A percentile compares a stretch with the other conserved stretches of the same genome.
These are phyloP conservation scores for Sarcomyxa edulis DNA, from an alignment of 768 basidiomycete genomes.

Conservation along the genomic window DNA sequence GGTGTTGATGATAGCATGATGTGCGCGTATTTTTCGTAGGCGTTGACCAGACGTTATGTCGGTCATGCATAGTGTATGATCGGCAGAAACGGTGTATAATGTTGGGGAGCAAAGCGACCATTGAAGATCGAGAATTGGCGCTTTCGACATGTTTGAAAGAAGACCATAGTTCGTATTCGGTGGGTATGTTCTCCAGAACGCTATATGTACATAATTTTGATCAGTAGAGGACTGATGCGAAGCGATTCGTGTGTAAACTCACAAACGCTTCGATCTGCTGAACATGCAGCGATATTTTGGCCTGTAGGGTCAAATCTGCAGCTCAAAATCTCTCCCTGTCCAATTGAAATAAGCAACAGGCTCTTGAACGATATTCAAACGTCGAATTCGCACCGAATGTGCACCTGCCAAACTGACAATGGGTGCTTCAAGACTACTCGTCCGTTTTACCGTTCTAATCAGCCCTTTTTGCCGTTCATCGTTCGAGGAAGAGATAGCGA, in stretches of 20 bases:
- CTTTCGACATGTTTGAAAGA: conserved; percentile 78
- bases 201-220: conserved; percentile 36
- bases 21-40: conserved; percentile 76
- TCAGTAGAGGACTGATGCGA: no score
- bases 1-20: conserved; percentile 86
- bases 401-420: conserved; percentile 89
- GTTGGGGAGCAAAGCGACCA: conserved; percentile 75
- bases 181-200: conserved; percentile 87
- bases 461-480: conserved; percentile 76
- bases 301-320: conserved; percentile 94
- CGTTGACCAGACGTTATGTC: conserved; percentile 85
- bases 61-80: conserved; percentile 72
- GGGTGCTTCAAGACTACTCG: conserved; percentile 90
- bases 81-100: conserved; percentile 85
- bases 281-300: conserved; percentile 89
- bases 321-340: conserved; percentile 78
- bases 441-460: conserved; percentile 81
- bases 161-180: conserved; percentile 93
- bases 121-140: conserved; percentile 87
- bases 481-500: conserved; percentile 70
- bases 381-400: conserved; percentile 64
- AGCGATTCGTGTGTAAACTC: conserved; percentile 25
- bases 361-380: no score
- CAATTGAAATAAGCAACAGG: background rate
- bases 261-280: conserved; percentile 88